Base-by-base conservation (phyloP, 2,329 filamentous ascomycete species). In the Ramularia endophylla region DNA sequence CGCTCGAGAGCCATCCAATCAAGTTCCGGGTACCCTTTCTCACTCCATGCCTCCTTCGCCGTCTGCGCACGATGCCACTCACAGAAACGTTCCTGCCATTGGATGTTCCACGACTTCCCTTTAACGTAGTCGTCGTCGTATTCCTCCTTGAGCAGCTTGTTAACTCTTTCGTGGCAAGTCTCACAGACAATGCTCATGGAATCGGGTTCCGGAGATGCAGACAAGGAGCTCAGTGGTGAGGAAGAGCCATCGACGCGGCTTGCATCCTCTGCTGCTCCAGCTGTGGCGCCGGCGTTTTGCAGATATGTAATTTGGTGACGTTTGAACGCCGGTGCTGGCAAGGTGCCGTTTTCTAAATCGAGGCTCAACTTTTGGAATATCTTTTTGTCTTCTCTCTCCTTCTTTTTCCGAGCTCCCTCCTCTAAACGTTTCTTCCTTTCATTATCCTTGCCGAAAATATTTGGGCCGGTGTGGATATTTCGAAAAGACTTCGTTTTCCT, bases 81-180 rank as follows among this genome's bases (percentile, higher is more conserved):
- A 42, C 62, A 65, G 41, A 65, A 65, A 3, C 52, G 47, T 35
- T 55, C 44, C 43, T 63, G 59, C 49, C 55, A 57, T 28, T 56
- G 55, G 37, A 57, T 54, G 17, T 41, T 58, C 50, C 59, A 49
- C 8, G 48, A 40, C 16, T 46, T 44, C 15, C 51, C 49, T 12
- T 41, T 36, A 12, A 43, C 43, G 17, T 50, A 44, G 12, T 51
- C 37, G 32, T 55, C 53, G 37, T 61, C 53, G 37, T 60, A 65
- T 15, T 59, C 53, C 38, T 62, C 56, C 30, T 50, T 40, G 13
- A 60, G 22, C 8, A 49, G 28, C 20, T 41, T 41, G 4, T 42
- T 40, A 6, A 63, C 45, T 1, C 28, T 32, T 11, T 48, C 45
- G 19, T 44, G 41, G 45, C 60, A 63, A 16, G 57, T 51, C 7